Conservation (phyloP, 805 yeast species). For the Myxozyma vanderwaltii region DNA sequence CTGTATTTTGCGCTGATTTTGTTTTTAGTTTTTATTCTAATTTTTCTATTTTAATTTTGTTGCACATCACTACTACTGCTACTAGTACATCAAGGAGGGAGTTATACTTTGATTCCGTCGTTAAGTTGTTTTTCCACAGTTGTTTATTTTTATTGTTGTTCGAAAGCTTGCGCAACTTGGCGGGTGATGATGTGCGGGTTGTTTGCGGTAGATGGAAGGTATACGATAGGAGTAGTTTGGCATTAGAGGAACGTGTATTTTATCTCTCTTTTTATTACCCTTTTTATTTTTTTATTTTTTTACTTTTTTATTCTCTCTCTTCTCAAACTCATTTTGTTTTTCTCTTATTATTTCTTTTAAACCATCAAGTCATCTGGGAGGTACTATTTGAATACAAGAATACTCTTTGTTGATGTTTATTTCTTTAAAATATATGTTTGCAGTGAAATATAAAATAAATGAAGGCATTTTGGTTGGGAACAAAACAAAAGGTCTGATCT, state of each 20-base stretch:
- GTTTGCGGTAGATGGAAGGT: background rate
- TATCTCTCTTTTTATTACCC: background rate
- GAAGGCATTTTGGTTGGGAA: no score
- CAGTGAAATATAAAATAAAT: no score
- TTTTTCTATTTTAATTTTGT: no score
- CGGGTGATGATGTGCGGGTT: background rate
- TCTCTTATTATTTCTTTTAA: background rate
- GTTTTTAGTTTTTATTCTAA: background rate
- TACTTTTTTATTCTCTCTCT: background rate
- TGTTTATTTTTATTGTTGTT: background rate
- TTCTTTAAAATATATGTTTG: background rate
- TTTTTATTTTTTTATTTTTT: constrained; percentile 8
- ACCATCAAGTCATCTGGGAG: background rate
- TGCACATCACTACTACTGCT: constrained; percentile 1
- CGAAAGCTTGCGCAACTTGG: no score
- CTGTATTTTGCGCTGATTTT: constrained; percentile 2
- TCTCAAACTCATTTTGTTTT: background rate
- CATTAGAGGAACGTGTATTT: background rate
- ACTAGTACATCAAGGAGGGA: constrained; percentile 4
- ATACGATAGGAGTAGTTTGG: constrained; percentile 6
- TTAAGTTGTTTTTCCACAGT: no score
- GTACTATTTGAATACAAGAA: background rate
- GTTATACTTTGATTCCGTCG: background rate
- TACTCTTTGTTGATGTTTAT: background rate
- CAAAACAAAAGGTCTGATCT: no score